Evolutionary conservation across 257 asterid species (phyloP).

Genomic region (Verbascum thapsus): DNA sequence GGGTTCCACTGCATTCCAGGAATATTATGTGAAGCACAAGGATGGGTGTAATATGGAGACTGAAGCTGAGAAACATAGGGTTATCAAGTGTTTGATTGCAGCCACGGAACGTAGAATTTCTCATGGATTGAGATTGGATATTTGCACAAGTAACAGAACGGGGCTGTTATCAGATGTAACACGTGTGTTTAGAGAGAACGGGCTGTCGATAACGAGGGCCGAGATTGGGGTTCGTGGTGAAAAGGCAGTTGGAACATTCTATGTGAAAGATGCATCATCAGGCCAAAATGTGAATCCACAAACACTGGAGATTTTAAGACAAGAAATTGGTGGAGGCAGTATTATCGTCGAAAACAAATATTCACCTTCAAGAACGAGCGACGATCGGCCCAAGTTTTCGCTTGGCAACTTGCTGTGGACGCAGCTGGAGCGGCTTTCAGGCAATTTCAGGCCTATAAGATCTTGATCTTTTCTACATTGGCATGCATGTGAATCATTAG

Average conservation of each 20-base stretch:
- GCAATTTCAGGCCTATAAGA: no score
- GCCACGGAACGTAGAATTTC: constrained; percentile 81
- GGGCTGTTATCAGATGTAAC: constrained; percentile 78
- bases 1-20: constrained; percentile 78
- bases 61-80: constrained; percentile 52
- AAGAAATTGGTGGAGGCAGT: constrained; percentile 63
- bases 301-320: constrained; percentile 56
- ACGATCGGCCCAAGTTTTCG: no score
- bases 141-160: constrained; percentile 54
- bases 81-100: constrained; percentile 68
- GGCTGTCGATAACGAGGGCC: constrained; percentile 69
- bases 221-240: constrained; percentile 70
- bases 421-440: no score
- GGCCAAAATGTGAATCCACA: constrained; percentile 50
- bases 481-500: no score
- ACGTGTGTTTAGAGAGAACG: constrained; percentile 73
- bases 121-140: constrained; percentile 63
- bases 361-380: constrained; percentile 26
- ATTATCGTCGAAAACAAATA: constrained; percentile 36
- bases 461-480: no score
- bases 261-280: constrained; percentile 66
- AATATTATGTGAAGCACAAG: constrained; percentile 65
- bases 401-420: no score
- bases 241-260: constrained; percentile 79
- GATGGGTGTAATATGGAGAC: constrained; percentile 51